Percentiles rank a stretch among this genome's conserved stretches.
Evolutionary conservation across 129 eudicot genomes (phyloP).

Genomic region (Apium graveolens): DNA sequence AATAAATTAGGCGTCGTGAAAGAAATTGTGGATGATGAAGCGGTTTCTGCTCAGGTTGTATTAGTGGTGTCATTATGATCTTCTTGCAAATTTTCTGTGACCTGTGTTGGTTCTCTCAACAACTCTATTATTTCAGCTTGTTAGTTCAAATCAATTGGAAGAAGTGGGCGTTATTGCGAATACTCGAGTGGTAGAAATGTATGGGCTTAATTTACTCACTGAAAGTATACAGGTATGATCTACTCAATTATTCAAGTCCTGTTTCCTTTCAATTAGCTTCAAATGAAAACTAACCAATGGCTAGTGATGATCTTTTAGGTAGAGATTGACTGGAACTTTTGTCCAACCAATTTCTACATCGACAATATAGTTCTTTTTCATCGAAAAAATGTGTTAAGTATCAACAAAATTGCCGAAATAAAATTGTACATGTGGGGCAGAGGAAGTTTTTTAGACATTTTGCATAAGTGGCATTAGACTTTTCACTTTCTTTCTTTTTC

Average conservation of each 20-base stretch:
- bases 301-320: neutral
- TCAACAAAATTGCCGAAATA: neutral
- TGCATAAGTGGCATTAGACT: neutral
- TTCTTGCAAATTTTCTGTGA: neutral
- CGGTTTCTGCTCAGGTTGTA: conserved; percentile 78
- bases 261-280: neutral
- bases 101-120: neutral
- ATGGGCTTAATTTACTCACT: conserved; percentile 74
- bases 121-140: conserved; percentile 33
- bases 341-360: neutral
- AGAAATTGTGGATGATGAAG: conserved; percentile 63
- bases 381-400: neutral
- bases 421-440: neutral
- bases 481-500: too few relatives aligned
- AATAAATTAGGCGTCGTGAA: conserved; percentile 47
- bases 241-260: neutral
- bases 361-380: neutral
- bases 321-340: neutral
- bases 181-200: conserved; percentile 70
- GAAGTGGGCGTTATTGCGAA: conserved; percentile 82
- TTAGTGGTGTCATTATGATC: neutral
- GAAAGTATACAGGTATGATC: conserved; percentile 58
- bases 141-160: conserved; percentile 59
- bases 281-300: neutral
- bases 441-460: neutral